Conservation (phyloP, 2,329 filamentous ascomycete genomes). For the Trichoderma simmonsii region DNA sequence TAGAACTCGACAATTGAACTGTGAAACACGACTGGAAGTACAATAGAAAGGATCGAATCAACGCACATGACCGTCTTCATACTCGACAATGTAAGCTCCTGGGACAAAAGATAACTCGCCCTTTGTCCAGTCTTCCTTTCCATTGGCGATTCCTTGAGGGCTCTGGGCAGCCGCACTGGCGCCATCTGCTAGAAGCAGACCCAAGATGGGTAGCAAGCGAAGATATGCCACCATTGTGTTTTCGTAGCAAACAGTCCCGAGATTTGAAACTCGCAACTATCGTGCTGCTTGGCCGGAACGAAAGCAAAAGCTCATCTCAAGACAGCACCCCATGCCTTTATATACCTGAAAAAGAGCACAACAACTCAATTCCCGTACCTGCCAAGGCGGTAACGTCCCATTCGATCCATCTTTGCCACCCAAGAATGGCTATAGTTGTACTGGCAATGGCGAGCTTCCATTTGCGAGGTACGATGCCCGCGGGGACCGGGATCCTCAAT, state of each 20-base stretch:
- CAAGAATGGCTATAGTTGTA: background rate
- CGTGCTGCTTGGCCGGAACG: background rate
- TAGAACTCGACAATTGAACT: background rate
- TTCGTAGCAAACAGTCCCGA: background rate
- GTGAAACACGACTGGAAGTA: fast-evolving
- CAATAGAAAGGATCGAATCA: too few species aligned
- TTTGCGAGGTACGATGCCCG: background rate
- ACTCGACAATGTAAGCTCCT: conserved; percentile 53
- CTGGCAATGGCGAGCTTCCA: background rate
- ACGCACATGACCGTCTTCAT: conserved; percentile 41
- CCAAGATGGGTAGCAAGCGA: background rate
- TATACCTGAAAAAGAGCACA: background rate
- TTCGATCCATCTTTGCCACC: background rate
- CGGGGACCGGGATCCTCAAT: background rate
- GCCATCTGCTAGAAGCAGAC: background rate
- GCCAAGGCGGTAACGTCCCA: background rate
- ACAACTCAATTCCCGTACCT: background rate
- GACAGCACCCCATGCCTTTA: background rate
- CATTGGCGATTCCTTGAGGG: background rate
- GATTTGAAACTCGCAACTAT: background rate
- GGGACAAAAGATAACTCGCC: conserved; percentile 31
- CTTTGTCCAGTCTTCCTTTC: background rate
- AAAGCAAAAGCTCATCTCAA: background rate
- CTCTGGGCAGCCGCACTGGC: background rate
- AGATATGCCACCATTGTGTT: background rate